Evolutionary conservation across 768 basidiomycete species (phyloP).

Genomic region (Mycena filopes): DNA sequence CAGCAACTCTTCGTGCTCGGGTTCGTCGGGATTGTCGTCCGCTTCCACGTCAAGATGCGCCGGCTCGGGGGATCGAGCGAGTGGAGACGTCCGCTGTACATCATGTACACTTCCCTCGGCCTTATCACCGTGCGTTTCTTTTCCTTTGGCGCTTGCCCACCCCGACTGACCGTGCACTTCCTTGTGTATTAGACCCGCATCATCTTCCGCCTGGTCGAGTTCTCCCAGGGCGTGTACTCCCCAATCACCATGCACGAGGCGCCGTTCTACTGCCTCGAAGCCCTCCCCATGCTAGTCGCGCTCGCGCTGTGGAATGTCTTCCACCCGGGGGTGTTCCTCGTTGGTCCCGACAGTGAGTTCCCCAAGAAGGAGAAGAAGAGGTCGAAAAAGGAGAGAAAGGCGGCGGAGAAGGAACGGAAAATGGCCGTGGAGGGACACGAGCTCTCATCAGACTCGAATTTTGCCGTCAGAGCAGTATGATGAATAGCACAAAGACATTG

Average conservation of each 20-base stretch:
- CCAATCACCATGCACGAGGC: constrained; percentile 29
- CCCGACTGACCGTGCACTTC: no score
- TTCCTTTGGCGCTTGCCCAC: not conserved
- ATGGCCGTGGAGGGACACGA: no score
- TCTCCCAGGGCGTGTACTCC: constrained; percentile 19
- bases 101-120: constrained; percentile 32
- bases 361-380: no score
- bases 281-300: constrained; percentile 9
- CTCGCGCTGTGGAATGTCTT: constrained; percentile 10
- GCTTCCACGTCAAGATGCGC: constrained; percentile 29
- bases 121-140: constrained; percentile 34
- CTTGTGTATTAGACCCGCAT: constrained; percentile 24
- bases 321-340: not conserved
- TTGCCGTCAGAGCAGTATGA: no score
- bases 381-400: no score
- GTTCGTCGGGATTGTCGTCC: constrained; percentile 30
- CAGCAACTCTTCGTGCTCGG: constrained; percentile 36
- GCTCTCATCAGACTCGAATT: no score
- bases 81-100: constrained; percentile 34
- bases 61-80: constrained; percentile 1
- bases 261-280: constrained; percentile 12
- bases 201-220: constrained; percentile 29
- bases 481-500: no score
- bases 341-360: no score
- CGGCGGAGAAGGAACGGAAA: no score